These are phyloP conservation scores for Alternaria angustiovoidea DNA, from an alignment of 2,329 filamentous ascomycete genomes.

Conservation along the genomic window DNA sequence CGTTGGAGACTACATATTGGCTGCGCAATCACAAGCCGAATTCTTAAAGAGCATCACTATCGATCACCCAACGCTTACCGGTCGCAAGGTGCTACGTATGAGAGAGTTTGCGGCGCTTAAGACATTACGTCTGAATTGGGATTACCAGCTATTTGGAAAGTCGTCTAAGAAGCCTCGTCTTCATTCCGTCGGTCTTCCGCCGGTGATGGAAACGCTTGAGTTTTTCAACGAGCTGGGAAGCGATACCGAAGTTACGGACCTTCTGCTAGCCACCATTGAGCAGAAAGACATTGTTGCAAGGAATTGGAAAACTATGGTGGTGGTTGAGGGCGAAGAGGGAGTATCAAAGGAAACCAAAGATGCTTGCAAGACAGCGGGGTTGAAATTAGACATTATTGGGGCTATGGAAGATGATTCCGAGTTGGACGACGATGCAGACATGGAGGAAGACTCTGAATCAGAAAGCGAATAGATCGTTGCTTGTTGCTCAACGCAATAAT, in stretches of 20 bases:
- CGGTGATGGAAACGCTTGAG: constrained; percentile 37
- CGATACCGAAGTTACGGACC: constrained; percentile 41
- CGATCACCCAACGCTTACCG: constrained; percentile 37
- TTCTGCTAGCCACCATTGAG: constrained; percentile 38
- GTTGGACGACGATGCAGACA: neutral
- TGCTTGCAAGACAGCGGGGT: constrained; percentile 28
- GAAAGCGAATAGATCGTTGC: neutral
- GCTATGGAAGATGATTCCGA: constrained; percentile 23
- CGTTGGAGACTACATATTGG: constrained; percentile 43
- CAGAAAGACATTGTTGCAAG: constrained; percentile 37
- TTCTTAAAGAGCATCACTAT: constrained; percentile 42
- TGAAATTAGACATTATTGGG: constrained; percentile 61
- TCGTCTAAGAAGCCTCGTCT: constrained; percentile 43
- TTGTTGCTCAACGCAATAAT: neutral
- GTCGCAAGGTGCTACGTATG: constrained; percentile 41
- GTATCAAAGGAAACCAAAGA: constrained; percentile 35
- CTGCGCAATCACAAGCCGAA: constrained; percentile 37
- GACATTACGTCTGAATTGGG: constrained; percentile 41
- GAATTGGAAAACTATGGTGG: constrained; percentile 35
- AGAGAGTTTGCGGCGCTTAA: constrained; percentile 38
- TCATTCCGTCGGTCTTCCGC: constrained; percentile 43
- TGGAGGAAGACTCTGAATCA: neutral
- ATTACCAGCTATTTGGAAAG: constrained; percentile 45
- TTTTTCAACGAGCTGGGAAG: constrained; percentile 45
- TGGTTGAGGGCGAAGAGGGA: constrained; percentile 36